Evolutionary conservation across 164 flowering plant species (phyloP), one percentile per base, ranked within the genome.

Genomic region (Vitis riparia): DNA sequence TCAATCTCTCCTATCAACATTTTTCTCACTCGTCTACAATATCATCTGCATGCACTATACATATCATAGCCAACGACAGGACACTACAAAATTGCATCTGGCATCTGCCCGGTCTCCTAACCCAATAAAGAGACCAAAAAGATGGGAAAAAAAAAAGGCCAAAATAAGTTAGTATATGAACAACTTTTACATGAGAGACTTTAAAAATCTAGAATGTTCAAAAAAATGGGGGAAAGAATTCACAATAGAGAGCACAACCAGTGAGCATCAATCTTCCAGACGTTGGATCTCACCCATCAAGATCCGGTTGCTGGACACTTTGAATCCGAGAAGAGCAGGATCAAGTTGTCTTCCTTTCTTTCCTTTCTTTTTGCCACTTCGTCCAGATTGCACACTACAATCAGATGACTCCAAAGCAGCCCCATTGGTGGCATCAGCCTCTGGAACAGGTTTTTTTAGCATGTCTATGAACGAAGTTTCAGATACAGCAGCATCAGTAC

Each of bases 241-340:
- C 12, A 52, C 13, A 15, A 7, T 52, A 52, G 13, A 52, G 14
- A 52, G 13, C 16, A 8, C 9, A 23, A 2, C 16, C 9, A 8
- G 59, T 13, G 9, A 8, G 59, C 17, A n/a, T 52, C 7, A 52
- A 32, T 66, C 68, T 27, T 67, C 51, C 30, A 19, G 69, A 14
- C 69, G 61, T 15, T 67, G 69, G 14, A 66, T 66, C n/a, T 67
- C 69, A 44, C 69, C 69, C 69, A 67, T 67, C 69, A 67, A 12
- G 12, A 67, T 67, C n/a, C 69, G 69, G 51, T 67, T 67, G 23
- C 69, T 67, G 60, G 69, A 67, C 15, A 67, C 62, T 50, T 67
- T 67, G 30, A 67, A 67, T 11, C 69, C 69, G 8, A 67, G 69
- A n/a, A 67, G 61, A 57, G 69, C 69, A 8, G 69, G 69, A 47